Evolutionary conservation across 2,329 filamentous ascomycete species (phyloP).

Genomic region (Aspergillus carbonarius): DNA sequence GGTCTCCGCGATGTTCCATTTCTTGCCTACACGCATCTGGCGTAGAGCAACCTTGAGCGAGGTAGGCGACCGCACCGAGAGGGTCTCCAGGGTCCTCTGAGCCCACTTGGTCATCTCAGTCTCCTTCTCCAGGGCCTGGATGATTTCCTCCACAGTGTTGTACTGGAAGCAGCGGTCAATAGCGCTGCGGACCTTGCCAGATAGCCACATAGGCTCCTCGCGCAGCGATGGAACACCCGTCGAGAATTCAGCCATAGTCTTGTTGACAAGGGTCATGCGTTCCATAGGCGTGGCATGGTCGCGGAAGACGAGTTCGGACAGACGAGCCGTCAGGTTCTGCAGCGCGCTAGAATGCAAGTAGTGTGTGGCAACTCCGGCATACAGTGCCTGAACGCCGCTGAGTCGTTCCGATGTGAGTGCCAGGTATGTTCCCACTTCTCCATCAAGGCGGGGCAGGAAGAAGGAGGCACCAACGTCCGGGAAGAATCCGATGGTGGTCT

Average conservation of each 20-base stretch:
- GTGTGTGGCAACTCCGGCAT: conserved; percentile 89
- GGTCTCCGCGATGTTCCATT: conserved; percentile 79
- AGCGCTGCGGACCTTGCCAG: conserved; percentile 69
- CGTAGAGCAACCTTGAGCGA: conserved; percentile 79
- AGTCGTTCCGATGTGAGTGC: conserved; percentile 85
- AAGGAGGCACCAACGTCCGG: conserved; percentile 96
- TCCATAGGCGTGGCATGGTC: conserved; percentile 67
- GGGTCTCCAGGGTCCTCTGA: conserved; percentile 68
- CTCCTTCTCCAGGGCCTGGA: conserved; percentile 62
- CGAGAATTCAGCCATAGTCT: conserved; percentile 86
- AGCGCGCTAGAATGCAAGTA: conserved; percentile 91
- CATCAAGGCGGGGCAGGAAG: conserved; percentile 88
- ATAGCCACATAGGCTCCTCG: conserved; percentile 65
- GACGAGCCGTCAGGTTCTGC: conserved; percentile 74
- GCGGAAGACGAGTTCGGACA: conserved; percentile 84
- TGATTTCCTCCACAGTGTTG: conserved; percentile 67
- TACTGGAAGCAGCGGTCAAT: conserved; percentile 82
- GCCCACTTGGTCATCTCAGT: conserved; percentile 70
- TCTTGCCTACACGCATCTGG: conserved; percentile 73
- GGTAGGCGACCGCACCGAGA: conserved; percentile 79
- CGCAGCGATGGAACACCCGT: conserved; percentile 69
- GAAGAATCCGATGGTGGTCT: conserved; percentile 98
- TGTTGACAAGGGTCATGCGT: conserved; percentile 72
- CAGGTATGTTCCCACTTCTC: conserved; percentile 84
- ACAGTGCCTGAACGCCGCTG: conserved; percentile 81